Conservation (phyloP, 2,329 filamentous ascomycete genomes). For the Uncinocarpus reesii region DNA sequence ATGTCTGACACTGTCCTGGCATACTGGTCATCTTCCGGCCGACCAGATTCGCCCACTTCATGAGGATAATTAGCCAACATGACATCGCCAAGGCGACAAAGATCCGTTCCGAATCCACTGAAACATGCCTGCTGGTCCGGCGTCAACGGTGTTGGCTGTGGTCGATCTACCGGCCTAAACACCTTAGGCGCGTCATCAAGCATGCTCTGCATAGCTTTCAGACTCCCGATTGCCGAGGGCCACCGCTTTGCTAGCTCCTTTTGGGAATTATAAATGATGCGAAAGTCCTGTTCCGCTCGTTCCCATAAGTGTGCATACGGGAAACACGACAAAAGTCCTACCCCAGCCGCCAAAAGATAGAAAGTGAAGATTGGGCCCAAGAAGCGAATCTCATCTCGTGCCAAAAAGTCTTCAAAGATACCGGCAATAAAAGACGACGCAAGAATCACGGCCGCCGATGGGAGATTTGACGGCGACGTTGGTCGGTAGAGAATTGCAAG, state of each 20-base stretch:
- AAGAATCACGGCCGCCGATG: slow-evolving; percentile 32
- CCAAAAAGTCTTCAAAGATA: slow-evolving; percentile 38
- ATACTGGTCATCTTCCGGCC: slow-evolving; percentile 18
- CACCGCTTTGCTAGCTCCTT: slow-evolving; percentile 23
- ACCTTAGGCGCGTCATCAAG: slow-evolving; percentile 17
- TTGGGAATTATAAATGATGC: slow-evolving; percentile 22
- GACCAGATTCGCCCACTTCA: slow-evolving; percentile 13
- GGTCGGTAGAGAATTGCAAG: slow-evolving; percentile 34
- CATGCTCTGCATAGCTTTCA: slow-evolving; percentile 22
- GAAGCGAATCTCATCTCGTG: slow-evolving; percentile 36
- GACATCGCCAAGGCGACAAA: slow-evolving; percentile 22
- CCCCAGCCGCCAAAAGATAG: slow-evolving; percentile 33
- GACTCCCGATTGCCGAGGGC: slow-evolving; percentile 24
- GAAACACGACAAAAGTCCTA: slow-evolving; percentile 31
- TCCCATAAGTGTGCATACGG: slow-evolving; percentile 21
- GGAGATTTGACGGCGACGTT: slow-evolving; percentile 21
- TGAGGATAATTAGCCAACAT: slow-evolving; percentile 18
- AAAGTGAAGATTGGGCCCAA: slow-evolving; percentile 38
- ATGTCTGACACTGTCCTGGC: slow-evolving; percentile 18
- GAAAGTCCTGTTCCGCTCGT: slow-evolving; percentile 18
- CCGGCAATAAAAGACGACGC: slow-evolving; percentile 36
- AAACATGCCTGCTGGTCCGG: slow-evolving; percentile 22
- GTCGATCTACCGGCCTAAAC: slow-evolving; percentile 12
- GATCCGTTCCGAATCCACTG: slow-evolving; percentile 20
- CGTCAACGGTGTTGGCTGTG: slow-evolving; percentile 17